Conservation (phyloP, 139 green algal species). For the Coelastrella sp. region DNA sequence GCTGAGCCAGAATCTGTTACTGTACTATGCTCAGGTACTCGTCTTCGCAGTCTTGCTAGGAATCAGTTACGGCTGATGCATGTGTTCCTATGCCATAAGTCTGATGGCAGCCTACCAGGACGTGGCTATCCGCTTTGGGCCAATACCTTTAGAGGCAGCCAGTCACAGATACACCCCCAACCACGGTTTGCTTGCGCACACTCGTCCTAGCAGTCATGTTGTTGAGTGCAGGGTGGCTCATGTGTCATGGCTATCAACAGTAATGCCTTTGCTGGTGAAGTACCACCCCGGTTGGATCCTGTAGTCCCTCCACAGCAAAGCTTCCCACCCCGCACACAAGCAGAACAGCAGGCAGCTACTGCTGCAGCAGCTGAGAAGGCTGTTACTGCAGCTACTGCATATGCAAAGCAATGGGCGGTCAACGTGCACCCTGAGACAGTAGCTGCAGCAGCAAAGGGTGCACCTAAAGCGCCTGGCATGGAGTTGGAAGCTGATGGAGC, state of each 20-base stretch:
- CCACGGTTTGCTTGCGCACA: background rate
- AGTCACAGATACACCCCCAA: too few relatives aligned
- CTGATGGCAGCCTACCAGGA: too few relatives aligned
- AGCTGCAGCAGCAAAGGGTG: constrained; percentile 35
- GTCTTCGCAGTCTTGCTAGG: background rate
- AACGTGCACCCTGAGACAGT: constrained; percentile 72
- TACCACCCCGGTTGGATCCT: constrained; percentile 58
- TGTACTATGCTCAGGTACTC: constrained; percentile 81
- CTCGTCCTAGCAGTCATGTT: background rate
- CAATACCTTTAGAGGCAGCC: too few relatives aligned
- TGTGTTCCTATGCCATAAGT: too few relatives aligned
- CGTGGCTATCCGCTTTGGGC: too few relatives aligned
- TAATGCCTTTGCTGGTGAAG: constrained; percentile 54
- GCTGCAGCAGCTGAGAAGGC: constrained; percentile 48
- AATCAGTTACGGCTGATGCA: background rate
- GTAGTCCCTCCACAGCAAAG: background rate
- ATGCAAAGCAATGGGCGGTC: constrained; percentile 61
- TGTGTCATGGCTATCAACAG: constrained; percentile 68
- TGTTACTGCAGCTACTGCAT: constrained; percentile 50
- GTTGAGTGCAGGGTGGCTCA: constrained; percentile 60
- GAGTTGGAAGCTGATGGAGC: constrained; percentile 56
- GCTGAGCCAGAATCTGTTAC: constrained; percentile 80
- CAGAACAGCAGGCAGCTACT: constrained; percentile 34
- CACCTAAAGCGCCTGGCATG: constrained; percentile 47
- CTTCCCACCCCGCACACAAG: constrained; percentile 7